Conservation (phyloP, 1,284 basidiomycete genomes). For the Rhodotorula sp. region DNA sequence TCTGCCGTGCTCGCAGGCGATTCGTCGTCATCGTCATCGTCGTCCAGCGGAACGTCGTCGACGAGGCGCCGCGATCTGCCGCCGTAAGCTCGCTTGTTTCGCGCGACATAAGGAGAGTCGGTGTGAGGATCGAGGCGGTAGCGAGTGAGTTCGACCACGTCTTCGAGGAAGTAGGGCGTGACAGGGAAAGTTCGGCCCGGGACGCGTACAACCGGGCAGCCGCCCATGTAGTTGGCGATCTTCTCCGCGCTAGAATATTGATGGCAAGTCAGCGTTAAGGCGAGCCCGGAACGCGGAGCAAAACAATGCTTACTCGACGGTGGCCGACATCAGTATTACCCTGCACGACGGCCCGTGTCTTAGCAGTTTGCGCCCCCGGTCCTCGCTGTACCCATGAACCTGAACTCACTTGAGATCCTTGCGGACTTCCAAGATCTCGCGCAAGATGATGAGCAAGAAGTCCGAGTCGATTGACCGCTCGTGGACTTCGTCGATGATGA, state of each 20-base stretch:
- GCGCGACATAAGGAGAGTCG: conserved; percentile 69
- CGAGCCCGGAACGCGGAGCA: not conserved
- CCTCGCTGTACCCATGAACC: too few relatives aligned
- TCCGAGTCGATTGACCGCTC: conserved; percentile 97
- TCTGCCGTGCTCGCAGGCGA: conserved; percentile 46
- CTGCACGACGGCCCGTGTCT: conserved; percentile 51
- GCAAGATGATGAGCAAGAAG: conserved; percentile 92
- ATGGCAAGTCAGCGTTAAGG: not conserved
- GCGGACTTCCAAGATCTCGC: conserved; percentile 75
- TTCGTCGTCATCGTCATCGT: conserved; percentile 73
- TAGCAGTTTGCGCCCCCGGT: not conserved
- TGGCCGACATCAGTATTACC: conserved; percentile 96
- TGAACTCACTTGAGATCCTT: conserved; percentile 72
- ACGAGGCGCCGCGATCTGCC: conserved; percentile 67
- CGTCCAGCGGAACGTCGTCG: conserved; percentile 60
- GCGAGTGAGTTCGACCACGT: conserved; percentile 80
- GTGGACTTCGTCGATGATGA: conserved; percentile 85
- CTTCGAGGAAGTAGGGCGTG: conserved; percentile 81
- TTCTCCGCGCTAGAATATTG: conserved; percentile 61
- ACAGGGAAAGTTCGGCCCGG: conserved; percentile 98
- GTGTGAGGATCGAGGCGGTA: conserved; percentile 70
- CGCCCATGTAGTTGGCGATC: conserved; percentile 87
- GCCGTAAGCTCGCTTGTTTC: conserved; percentile 53
- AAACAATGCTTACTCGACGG: conserved; percentile 61
- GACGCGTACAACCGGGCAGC: conserved; percentile 77